These are phyloP conservation scores for Auriscalpium microsporum DNA, from an alignment of 768 basidiomycete species.

Conservation along the genomic window DNA sequence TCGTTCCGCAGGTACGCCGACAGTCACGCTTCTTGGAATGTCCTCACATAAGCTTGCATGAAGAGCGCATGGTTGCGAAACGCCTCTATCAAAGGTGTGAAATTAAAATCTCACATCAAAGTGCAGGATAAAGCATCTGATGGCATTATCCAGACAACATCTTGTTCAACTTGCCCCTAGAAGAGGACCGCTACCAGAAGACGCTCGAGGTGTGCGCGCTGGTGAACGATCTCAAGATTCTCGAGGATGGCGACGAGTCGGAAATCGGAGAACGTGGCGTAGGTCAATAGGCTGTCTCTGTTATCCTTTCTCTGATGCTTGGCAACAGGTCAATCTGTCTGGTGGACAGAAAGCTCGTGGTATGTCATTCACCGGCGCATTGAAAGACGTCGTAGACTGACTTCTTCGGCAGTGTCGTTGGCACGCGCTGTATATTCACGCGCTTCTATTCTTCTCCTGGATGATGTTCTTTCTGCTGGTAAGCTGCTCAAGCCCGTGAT, in stretches of 20 bases:
- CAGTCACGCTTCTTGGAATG: slow-evolving; percentile 15
- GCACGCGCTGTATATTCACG: slow-evolving; percentile 88
- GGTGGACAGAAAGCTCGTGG: slow-evolving; percentile 51
- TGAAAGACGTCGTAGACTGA: slow-evolving; percentile 1
- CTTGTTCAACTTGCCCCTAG: slow-evolving; percentile 68
- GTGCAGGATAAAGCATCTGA: no score
- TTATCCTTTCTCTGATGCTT: background rate
- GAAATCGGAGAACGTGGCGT: slow-evolving; percentile 87
- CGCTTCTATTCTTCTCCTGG: slow-evolving; percentile 72
- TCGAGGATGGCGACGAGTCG: slow-evolving; percentile 82
- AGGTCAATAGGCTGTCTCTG: slow-evolving; percentile 9
- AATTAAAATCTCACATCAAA: slow-evolving; percentile 1
- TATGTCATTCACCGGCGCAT: slow-evolving; percentile 16
- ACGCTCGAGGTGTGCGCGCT: slow-evolving; percentile 76
- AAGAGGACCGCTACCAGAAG: slow-evolving; percentile 63
- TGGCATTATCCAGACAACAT: slow-evolving; percentile 46
- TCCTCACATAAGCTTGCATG: background rate
- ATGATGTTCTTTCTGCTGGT: slow-evolving; percentile 63
- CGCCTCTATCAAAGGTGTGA: slow-evolving; percentile 48
- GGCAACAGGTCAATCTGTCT: slow-evolving; percentile 33
- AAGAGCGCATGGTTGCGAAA: slow-evolving; percentile 61
- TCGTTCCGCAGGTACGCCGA: slow-evolving; percentile 63
- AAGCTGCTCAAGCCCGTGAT: slow-evolving; percentile 3
- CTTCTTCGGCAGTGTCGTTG: slow-evolving; percentile 41
- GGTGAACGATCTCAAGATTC: slow-evolving; percentile 64